phyloP scores from a whole-genome alignment of 441 rosid species.

The Sinapis alba region DNA sequence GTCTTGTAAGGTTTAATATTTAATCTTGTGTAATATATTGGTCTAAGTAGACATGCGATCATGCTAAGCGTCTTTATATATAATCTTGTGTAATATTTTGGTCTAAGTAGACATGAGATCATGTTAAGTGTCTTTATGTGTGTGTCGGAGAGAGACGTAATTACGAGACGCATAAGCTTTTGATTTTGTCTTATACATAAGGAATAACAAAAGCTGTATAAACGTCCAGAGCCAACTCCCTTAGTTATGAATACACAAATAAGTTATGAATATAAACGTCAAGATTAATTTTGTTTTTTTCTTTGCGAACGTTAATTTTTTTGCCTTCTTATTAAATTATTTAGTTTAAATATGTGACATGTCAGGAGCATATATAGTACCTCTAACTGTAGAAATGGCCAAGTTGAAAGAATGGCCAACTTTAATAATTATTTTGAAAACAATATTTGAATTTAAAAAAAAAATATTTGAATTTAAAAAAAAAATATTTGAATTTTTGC shows the following conservation, averaged over 20 bases:
- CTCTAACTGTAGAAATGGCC: background rate
- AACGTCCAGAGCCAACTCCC: background rate
- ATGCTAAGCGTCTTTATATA: constrained; percentile 14
- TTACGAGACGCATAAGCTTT: constrained; percentile 7
- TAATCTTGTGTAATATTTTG: constrained; percentile 2
- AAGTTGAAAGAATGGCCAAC: too few relatives aligned
- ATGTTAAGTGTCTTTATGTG: background rate
- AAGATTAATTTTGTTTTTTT: too few relatives aligned
- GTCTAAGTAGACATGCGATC: background rate
- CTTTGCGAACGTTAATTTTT: background rate
- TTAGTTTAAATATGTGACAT: background rate
- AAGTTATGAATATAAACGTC: background rate
- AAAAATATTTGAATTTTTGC: too few relatives aligned
- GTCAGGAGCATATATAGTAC: background rate
- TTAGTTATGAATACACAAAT: background rate
- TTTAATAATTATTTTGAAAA: background rate
- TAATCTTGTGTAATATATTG: background rate
- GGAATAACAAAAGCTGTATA: background rate
- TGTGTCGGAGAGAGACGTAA: background rate
- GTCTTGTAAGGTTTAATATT: background rate
- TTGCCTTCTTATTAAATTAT: background rate
- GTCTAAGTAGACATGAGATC: constrained; percentile 8
- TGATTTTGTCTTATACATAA: constrained; percentile 14
- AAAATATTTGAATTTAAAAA: too few relatives aligned
- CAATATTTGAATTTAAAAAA: too few relatives aligned